A percentile compares a stretch with the other conserved stretches of the same genome.
Evolutionary conservation across 2,329 filamentous ascomycete species (phyloP).

Genomic region (Thermothelomyces thermophilus): DNA sequence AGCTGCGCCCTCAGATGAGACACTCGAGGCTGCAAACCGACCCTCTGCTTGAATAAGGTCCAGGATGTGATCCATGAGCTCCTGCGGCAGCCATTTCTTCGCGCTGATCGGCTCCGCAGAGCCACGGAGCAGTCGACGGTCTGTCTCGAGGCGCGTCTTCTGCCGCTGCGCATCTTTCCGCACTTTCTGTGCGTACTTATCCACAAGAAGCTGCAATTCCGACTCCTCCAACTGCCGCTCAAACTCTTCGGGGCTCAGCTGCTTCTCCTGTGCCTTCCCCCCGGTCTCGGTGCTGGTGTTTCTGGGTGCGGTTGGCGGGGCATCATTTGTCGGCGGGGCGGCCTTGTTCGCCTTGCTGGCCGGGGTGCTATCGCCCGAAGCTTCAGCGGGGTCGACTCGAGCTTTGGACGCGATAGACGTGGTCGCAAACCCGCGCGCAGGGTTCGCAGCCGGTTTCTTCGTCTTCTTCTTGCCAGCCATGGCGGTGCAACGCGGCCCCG

Average conservation of each 20-base stretch:
- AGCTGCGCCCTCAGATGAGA: conserved; percentile 39
- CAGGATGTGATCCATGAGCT: conserved; percentile 71
- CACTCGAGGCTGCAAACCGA: conserved; percentile 48
- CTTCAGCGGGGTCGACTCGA: conserved; percentile 51
- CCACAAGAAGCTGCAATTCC: conserved; percentile 81
- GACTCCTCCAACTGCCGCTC: conserved; percentile 83
- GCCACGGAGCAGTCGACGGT: conserved; percentile 70
- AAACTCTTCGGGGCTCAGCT: conserved; percentile 77
- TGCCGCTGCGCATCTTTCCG: conserved; percentile 74
- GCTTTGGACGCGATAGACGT: conserved; percentile 84
- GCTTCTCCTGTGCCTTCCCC: conserved; percentile 30
- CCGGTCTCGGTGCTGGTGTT: conserved; percentile 22
- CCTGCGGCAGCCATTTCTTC: conserved; percentile 71
- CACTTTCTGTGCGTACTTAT: conserved; percentile 73
- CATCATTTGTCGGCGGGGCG: conserved; percentile 21
- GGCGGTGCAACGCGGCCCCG: conserved; percentile 10
- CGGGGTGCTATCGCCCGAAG: conserved; percentile 26
- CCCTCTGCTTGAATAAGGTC: conserved; percentile 63
- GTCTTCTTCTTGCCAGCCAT: conserved; percentile 82
- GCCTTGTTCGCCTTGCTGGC: conserved; percentile 20
- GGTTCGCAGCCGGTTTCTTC: conserved; percentile 82
- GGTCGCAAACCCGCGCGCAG: conserved; percentile 87
- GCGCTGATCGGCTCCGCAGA: conserved; percentile 69
- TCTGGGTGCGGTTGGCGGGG: conserved; percentile 19
- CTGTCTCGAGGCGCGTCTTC: conserved; percentile 71